Conservation (phyloP, 371 early-diverging fungal species). For the Mucor piriformis region DNA sequence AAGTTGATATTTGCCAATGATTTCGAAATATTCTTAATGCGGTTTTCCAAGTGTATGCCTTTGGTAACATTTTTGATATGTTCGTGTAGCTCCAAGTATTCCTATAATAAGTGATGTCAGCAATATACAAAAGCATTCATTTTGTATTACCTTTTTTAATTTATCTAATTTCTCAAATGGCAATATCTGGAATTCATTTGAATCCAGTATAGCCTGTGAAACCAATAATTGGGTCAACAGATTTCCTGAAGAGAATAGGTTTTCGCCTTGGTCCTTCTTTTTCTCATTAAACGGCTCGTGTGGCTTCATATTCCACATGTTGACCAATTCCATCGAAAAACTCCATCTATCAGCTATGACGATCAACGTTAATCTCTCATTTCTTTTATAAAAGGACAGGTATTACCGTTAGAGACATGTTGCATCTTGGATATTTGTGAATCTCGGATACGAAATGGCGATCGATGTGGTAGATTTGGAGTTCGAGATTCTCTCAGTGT, state of each 20-base stretch:
- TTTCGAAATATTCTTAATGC: slow-evolving; percentile 42
- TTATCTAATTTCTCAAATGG: slow-evolving; percentile 56
- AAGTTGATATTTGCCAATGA: slow-evolving; percentile 45
- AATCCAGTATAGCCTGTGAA: slow-evolving; percentile 66
- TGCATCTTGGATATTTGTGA: slow-evolving; percentile 20
- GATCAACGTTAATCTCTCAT: background rate
- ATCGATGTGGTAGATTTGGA: slow-evolving; percentile 19
- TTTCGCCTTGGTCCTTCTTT: background rate
- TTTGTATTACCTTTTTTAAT: slow-evolving; percentile 52
- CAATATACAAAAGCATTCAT: no score
- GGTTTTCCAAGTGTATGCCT: slow-evolving; percentile 29
- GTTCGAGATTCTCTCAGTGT: slow-evolving; percentile 2
- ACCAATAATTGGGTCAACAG: slow-evolving; percentile 58
- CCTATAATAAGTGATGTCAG: slow-evolving; percentile 8
- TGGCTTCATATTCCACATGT: slow-evolving; percentile 39
- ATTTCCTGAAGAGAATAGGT: slow-evolving; percentile 18
- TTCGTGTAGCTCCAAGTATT: slow-evolving; percentile 22
- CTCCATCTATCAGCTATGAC: slow-evolving; percentile 23
- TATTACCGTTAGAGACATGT: slow-evolving; percentile 13
- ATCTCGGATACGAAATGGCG: slow-evolving; percentile 33
- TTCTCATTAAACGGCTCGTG: slow-evolving; percentile 4
- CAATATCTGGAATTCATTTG: slow-evolving; percentile 56
- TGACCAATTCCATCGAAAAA: slow-evolving; percentile 29
- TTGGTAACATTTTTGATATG: slow-evolving; percentile 15
- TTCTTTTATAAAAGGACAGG: no score